Conservation (phyloP, 768 basidiomycete species). For the Mycena kentingensis region DNA sequence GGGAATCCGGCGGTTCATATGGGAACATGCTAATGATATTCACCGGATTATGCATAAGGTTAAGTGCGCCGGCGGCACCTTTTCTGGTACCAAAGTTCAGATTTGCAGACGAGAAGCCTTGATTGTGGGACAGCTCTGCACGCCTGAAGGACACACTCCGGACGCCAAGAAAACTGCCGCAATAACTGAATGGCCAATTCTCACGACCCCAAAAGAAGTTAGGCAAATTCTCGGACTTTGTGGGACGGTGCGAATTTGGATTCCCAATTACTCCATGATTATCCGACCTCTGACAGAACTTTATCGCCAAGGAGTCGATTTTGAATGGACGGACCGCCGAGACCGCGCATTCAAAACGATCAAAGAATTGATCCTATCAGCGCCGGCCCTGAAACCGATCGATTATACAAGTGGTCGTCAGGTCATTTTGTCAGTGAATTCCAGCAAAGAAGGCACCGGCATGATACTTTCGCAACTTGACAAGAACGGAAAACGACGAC, state of each 20-base stretch:
- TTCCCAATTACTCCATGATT: slow-evolving; percentile 20
- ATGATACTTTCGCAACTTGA: slow-evolving; percentile 36
- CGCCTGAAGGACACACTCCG: slow-evolving; percentile 29
- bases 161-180: slow-evolving; percentile 21
- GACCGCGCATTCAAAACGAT: slow-evolving; percentile 24
- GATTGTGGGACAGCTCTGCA: slow-evolving; percentile 32
- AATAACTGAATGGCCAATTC: slow-evolving; percentile 28
- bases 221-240: slow-evolving; percentile 33
- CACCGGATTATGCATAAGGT: slow-evolving; percentile 32
- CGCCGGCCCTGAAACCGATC: slow-evolving; percentile 32
- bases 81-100: slow-evolving; percentile 36
- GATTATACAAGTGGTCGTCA: slow-evolving; percentile 30
- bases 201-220: slow-evolving; percentile 25
- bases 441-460: slow-evolving; percentile 30
- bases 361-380: slow-evolving; percentile 26
- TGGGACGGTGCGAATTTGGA: slow-evolving; percentile 28
- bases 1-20: slow-evolving; percentile 35
- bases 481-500: slow-evolving; percentile 23
- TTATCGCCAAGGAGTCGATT: slow-evolving; percentile 26
- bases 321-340: slow-evolving; percentile 33
- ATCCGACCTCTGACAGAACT: slow-evolving; percentile 25
- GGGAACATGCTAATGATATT: slow-evolving; percentile 34
- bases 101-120: slow-evolving; percentile 22
- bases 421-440: slow-evolving; percentile 36
- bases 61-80: too few relatives aligned